Evolutionary conservation across 768 basidiomycete genomes (phyloP).

Genomic region (Boletus tylopilopsis): DNA sequence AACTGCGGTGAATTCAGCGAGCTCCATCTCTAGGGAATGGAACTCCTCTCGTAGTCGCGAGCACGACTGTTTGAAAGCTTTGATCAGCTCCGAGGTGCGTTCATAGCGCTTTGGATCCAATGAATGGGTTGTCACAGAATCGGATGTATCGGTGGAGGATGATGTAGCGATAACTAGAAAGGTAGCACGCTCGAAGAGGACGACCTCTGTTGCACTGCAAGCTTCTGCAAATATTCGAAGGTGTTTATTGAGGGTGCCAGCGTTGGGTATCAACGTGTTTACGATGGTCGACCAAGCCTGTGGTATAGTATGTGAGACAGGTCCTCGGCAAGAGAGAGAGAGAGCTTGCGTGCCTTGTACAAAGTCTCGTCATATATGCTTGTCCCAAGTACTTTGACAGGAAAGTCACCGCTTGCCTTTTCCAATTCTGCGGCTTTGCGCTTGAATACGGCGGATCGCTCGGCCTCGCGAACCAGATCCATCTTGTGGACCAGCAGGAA

Average conservation of each 20-base stretch:
- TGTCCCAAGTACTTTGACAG: slow-evolving; percentile 80
- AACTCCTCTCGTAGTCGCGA: slow-evolving; percentile 83
- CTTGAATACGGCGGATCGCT: slow-evolving; percentile 55
- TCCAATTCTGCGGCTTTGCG: slow-evolving; percentile 72
- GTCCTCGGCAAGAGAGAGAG: background rate
- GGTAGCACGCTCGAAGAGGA: slow-evolving; percentile 95
- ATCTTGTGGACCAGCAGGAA: slow-evolving; percentile 97
- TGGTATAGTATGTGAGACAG: slow-evolving; percentile 5
- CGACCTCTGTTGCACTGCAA: slow-evolving; percentile 88
- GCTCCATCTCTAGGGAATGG: slow-evolving; percentile 81
- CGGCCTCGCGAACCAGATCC: slow-evolving; percentile 75
- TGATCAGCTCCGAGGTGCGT: slow-evolving; percentile 89
- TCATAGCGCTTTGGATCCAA: slow-evolving; percentile 75
- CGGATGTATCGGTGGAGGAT: slow-evolving; percentile 38
- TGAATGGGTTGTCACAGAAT: slow-evolving; percentile 37
- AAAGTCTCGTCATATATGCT: slow-evolving; percentile 97
- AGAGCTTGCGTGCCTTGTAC: slow-evolving; percentile 63
- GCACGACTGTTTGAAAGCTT: slow-evolving; percentile 92
- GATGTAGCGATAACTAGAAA: slow-evolving; percentile 96
- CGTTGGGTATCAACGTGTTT: slow-evolving; percentile 94
- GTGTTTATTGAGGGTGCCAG: slow-evolving; percentile 81
- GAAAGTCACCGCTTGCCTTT: slow-evolving; percentile 57
- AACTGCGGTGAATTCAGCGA: slow-evolving; percentile 81
- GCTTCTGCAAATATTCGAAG: slow-evolving; percentile 82
- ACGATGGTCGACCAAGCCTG: slow-evolving; percentile 99